Percentiles rank a stretch among this genome's conserved stretches.
Conservation (phyloP, 208 protist genomes). For the Leishmania tropica region DNA sequence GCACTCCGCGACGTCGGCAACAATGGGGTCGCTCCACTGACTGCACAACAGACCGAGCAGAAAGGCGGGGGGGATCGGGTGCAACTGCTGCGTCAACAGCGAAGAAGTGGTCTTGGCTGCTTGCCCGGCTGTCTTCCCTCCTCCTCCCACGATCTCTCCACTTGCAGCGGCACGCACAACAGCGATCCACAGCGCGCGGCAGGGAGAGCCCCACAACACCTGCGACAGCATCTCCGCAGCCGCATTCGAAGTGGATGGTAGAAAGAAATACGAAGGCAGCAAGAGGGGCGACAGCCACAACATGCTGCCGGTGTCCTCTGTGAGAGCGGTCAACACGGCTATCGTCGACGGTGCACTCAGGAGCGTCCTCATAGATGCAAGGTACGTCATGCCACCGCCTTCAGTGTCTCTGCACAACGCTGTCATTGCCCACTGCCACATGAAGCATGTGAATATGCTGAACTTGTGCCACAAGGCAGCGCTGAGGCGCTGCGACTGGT, state of each 20-base stretch:
- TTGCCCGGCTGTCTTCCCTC: background rate
- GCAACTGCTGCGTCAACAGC: background rate
- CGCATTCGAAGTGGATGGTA: background rate
- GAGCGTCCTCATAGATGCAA: background rate
- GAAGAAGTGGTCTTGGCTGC: background rate
- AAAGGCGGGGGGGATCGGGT: background rate
- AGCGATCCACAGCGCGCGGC: constrained; percentile 12
- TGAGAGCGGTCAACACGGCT: constrained; percentile 7
- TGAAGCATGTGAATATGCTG: background rate
- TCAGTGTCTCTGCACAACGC: background rate
- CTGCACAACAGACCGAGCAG: constrained; percentile 12
- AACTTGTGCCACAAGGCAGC: constrained; percentile 17
- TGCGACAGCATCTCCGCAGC: background rate
- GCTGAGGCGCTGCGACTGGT: constrained; percentile 31
- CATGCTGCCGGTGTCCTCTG: constrained; percentile 14
- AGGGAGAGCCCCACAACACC: background rate
- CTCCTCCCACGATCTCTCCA: background rate
- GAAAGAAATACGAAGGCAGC: background rate
- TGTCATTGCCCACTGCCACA: constrained; percentile 9
- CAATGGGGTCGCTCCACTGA: background rate
- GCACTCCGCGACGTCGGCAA: constrained; percentile 8
- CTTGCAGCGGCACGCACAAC: constrained; percentile 22
- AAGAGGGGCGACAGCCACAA: constrained; percentile 27
- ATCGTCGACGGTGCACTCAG: background rate
- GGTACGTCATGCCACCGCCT: background rate